These are phyloP conservation scores for Citrus medica DNA, from an alignment of 345 rosid genomes.

Conservation along the genomic window DNA sequence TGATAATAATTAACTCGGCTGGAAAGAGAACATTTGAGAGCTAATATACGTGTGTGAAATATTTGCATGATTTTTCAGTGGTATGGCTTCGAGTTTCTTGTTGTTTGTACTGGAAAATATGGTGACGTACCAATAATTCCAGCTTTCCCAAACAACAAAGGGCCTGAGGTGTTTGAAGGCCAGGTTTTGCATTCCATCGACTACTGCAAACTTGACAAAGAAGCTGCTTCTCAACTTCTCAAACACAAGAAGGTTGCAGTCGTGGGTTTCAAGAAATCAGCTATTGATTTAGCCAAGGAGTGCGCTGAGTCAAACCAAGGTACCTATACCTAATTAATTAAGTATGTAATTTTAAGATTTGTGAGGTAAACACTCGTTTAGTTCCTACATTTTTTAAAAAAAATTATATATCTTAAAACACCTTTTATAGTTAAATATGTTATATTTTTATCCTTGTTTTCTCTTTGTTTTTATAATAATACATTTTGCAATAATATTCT, in stretches of 20 bases:
- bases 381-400: fast-evolving
- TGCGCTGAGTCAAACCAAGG: constrained; percentile 89
- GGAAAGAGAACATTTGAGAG: background rate
- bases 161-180: constrained; percentile 67
- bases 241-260: constrained; percentile 63
- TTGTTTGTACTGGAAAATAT: constrained; percentile 72
- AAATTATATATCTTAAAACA: too few species aligned
- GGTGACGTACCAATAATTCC: constrained; percentile 76
- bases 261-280: constrained; percentile 86
- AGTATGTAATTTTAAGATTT: too few species aligned
- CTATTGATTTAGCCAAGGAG: constrained; percentile 87
- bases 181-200: constrained; percentile 70
- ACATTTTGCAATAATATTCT: too few species aligned
- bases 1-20: background rate
- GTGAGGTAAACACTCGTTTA: too few species aligned
- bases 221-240: constrained; percentile 52
- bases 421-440: too few species aligned
- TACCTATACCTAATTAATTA: background rate
- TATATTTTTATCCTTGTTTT: too few species aligned
- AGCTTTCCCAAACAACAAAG: constrained; percentile 46
- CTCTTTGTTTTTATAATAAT: too few species aligned
- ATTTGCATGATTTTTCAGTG: constrained; percentile 40
- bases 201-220: constrained; percentile 78
- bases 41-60: too few species aligned
- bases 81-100: constrained; percentile 73